phyloP scores from a whole-genome alignment of 306 rosid genomes.

The Delonix regia region DNA sequence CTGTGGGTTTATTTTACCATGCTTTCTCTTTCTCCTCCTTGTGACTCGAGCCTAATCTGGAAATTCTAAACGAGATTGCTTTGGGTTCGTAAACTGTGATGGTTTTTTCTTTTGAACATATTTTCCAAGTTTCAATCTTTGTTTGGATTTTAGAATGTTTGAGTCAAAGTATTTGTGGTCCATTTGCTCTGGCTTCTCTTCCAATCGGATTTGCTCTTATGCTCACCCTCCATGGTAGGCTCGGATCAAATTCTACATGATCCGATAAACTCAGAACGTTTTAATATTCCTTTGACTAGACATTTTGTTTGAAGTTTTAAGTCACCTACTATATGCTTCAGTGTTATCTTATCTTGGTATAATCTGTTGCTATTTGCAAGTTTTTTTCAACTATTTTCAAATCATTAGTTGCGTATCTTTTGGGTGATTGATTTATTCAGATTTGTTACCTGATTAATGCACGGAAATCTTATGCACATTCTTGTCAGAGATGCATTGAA shows the following conservation, averaged over 20 bases:
- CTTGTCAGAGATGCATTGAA: background rate
- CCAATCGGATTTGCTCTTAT: constrained; percentile 22
- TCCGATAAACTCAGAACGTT: constrained; percentile 18
- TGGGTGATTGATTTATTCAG: background rate
- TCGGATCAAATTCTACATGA: constrained; percentile 23
- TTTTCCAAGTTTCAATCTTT: constrained; percentile 19
- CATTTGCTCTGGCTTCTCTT: constrained; percentile 11
- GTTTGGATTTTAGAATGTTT: constrained; percentile 17
- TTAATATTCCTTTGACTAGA: background rate
- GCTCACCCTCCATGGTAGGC: constrained; percentile 8
- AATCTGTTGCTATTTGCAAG: background rate
- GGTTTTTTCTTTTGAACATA: background rate
- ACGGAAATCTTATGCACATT: background rate
- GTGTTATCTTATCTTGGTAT: background rate
- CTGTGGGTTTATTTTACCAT: constrained; percentile 25
- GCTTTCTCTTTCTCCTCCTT: background rate
- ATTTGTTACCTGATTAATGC: background rate
- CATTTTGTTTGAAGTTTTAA: background rate
- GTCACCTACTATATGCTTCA: background rate
- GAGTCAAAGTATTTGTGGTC: constrained; percentile 4
- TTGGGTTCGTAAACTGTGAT: constrained; percentile 1
- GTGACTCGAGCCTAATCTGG: constrained; percentile 9
- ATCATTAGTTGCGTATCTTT: background rate
- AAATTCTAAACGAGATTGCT: constrained; percentile 28
- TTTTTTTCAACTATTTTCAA: constrained; percentile 27